Base-by-base conservation (phyloP, 2,329 filamentous ascomycete genomes). In the Colletotrichum sp. region DNA sequence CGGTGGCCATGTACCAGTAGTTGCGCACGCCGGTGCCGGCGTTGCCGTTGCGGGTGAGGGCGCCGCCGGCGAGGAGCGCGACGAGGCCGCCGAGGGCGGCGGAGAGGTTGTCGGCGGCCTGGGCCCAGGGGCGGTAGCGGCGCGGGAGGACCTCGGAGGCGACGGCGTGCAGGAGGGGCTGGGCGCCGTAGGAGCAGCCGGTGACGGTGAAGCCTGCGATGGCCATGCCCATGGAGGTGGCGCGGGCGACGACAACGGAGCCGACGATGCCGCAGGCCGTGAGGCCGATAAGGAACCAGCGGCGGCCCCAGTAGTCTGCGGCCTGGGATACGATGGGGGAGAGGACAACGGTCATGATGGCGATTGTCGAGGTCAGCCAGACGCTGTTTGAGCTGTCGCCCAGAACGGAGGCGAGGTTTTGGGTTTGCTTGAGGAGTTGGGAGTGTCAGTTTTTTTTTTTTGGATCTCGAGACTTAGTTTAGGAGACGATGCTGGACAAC, bases 261-360 rank as follows among this genome's bases (percentile, higher is more conserved):
- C 84, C 84, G 5, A 82, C 69, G 29, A 77, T 79, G n/a, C 84
- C 84, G 51, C 79, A 78, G 16, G 79, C 33, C 4, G 80, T 84
- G 13, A 81, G 78, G 21, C 80, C 64, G 29, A 86, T 78, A 18
- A 86, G 79, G 68, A 85, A 82, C 81, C 80, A 83, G 76, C 81
- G 81, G 15, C 84, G 80, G 24, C 84, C 84, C 84, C 83, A 86
- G 77, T 83, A 84, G 76, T 86, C 84, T 27, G 83, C 81, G 0
- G 82, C 84, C 73, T 85, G 84, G 16, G 82, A 82, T 9, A 84
- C 78, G 15, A 82, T 81, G 21, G 82, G 83, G 16, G 79, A 54
- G n/a, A 62, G 43, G 2, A 55, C 38, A 11, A 24, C 13, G 43
- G 68, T 58, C 47, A 83, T 64, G 71, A 85, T 85, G 54, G 82